These are phyloP conservation scores for Solanum chiquidenum DNA, from an alignment of 257 asterid species.

Conservation along the genomic window DNA sequence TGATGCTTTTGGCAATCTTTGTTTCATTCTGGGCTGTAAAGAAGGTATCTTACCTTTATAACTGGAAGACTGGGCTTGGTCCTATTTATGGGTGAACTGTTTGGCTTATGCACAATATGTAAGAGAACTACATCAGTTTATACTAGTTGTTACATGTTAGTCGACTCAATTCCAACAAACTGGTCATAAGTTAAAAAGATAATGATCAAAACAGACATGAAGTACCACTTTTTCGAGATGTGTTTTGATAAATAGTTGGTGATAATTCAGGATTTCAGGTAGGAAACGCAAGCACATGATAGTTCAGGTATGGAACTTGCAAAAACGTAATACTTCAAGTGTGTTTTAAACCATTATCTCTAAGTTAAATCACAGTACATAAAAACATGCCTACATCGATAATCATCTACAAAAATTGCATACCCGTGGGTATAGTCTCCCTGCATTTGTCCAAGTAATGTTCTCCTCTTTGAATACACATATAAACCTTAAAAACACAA, in stretches of 20 bases:
- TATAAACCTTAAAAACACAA: neutral
- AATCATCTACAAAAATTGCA: neutral
- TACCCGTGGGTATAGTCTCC: neutral
- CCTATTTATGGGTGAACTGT: slow-evolving; percentile 30
- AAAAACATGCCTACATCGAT: neutral
- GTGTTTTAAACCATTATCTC: neutral
- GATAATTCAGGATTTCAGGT: neutral
- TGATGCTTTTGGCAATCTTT: slow-evolving; percentile 28
- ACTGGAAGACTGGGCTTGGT: slow-evolving; percentile 88
- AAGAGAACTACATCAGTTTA: slow-evolving; percentile 10
- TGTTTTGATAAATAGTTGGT: neutral
- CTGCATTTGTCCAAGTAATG: neutral
- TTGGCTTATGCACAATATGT: slow-evolving; percentile 7
- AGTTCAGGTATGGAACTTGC: neutral
- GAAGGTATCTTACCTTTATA: slow-evolving; percentile 71
- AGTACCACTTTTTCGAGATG: neutral
- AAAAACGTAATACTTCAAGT: neutral
- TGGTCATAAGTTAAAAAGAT: neutral
- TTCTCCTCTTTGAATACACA: neutral
- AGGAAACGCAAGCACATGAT: neutral
- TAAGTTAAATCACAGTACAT: neutral
- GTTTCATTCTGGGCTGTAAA: slow-evolving; percentile 54
- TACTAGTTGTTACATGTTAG: neutral
- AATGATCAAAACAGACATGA: neutral
- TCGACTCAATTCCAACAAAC: neutral